Evolutionary conservation across 306 rosid species (phyloP).

Genomic region (Medicago ruthenica): DNA sequence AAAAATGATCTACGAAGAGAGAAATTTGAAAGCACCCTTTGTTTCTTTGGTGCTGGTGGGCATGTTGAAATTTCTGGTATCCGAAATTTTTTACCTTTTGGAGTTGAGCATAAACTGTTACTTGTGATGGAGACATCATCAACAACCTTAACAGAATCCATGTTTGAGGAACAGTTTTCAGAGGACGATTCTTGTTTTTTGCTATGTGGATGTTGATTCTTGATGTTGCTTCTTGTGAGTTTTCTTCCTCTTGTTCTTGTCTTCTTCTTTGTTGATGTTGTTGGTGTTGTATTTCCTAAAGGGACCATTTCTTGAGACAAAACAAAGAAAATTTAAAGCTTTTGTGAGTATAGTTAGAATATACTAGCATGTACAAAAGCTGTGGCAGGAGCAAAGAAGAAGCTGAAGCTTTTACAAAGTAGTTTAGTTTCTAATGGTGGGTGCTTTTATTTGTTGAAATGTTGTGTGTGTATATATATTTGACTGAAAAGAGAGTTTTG

Average conservation of each 20-base stretch:
- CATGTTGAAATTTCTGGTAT: slow-evolving; percentile 76
- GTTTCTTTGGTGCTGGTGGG: slow-evolving; percentile 93
- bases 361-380: neutral
- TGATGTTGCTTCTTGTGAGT: slow-evolving; percentile 43
- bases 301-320: slow-evolving; percentile 55
- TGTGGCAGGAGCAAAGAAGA: neutral
- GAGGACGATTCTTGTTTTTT: slow-evolving; percentile 24
- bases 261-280: slow-evolving; percentile 30
- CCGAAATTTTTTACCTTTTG: slow-evolving; percentile 70
- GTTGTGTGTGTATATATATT: slow-evolving; percentile 14
- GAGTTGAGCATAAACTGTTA: slow-evolving; percentile 65
- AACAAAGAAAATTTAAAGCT: neutral
- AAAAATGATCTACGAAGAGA: slow-evolving; percentile 60
- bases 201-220: slow-evolving; percentile 45
- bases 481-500: slow-evolving; percentile 53
- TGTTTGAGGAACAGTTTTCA: slow-evolving; percentile 37
- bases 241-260: slow-evolving; percentile 40
- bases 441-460: slow-evolving; percentile 26
- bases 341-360: neutral
- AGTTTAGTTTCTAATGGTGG: slow-evolving; percentile 31
- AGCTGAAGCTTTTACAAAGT: neutral
- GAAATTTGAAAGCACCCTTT: slow-evolving; percentile 59
- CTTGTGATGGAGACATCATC: slow-evolving; percentile 30
- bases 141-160: slow-evolving; percentile 36
- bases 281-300: slow-evolving; percentile 45